Percentiles rank a stretch among this genome's conserved stretches.
These are phyloP conservation scores for Claviceps sp. DNA, from an alignment of 2,329 filamentous ascomycete genomes.

Conservation along the genomic window DNA sequence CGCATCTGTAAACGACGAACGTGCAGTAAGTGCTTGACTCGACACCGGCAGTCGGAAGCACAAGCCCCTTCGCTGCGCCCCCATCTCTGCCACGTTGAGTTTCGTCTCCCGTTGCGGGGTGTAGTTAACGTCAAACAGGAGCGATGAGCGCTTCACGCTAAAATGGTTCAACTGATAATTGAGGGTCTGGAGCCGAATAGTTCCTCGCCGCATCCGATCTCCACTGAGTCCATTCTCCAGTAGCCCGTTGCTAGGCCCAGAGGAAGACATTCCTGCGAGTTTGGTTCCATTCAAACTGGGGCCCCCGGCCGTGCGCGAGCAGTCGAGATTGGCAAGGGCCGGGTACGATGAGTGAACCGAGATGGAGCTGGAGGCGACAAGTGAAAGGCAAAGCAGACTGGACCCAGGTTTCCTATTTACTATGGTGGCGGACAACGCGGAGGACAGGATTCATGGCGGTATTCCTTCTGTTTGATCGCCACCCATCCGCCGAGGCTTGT, in stretches of 20 bases:
- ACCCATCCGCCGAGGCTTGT: slow-evolving; percentile 1
- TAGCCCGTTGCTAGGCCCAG: slow-evolving; percentile 1
- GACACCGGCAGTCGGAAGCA: no score
- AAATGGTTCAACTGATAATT: not conserved
- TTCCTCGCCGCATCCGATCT: not conserved
- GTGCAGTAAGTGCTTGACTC: no score
- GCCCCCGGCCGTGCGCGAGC: slow-evolving; percentile 2
- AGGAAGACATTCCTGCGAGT: slow-evolving; percentile 6
- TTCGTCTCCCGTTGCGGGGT: not conserved
- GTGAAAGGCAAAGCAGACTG: not conserved
- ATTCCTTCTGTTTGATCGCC: not conserved
- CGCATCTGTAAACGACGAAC: no score
- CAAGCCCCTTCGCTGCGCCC: not conserved
- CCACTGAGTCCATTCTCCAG: not conserved
- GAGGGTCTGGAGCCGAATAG: slow-evolving; percentile 1
- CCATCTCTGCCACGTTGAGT: not conserved
- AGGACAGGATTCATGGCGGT: not conserved
- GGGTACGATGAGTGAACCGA: not conserved
- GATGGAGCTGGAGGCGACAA: not conserved
- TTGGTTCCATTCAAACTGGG: slow-evolving; percentile 3
- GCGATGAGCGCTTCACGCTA: not conserved
- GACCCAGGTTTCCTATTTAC: not conserved
- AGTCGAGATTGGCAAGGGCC: not conserved
- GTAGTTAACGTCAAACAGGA: not conserved
- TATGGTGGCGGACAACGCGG: not conserved